phyloP scores from a whole-genome alignment of 2,329 filamentous ascomycete genomes.

The Aspergillus viridinutans region DNA sequence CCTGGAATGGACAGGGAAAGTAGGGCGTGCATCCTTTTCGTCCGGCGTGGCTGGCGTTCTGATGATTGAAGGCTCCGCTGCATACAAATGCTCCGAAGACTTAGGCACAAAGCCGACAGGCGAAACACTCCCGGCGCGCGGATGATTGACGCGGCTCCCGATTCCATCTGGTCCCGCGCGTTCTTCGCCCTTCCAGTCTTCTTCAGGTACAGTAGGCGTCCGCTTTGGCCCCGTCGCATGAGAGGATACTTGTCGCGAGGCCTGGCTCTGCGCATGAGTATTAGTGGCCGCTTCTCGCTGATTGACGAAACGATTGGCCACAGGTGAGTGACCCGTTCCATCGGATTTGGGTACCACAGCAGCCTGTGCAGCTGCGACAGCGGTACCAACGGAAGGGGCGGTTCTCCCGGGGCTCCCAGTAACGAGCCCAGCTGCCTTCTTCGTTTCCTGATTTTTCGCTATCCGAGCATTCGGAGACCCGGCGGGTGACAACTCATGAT shows the following conservation, averaged over 20 bases:
- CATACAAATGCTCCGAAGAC: neutral
- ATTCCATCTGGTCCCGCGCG: constrained; percentile 22
- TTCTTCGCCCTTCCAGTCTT: constrained; percentile 39
- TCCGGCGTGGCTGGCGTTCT: constrained; percentile 12
- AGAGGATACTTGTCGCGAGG: neutral
- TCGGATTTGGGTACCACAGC: constrained; percentile 16
- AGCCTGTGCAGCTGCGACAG: constrained; percentile 29
- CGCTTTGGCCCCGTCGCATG: constrained; percentile 23
- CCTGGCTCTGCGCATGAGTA: neutral
- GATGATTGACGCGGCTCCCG: neutral
- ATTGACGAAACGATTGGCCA: neutral
- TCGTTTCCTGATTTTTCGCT: constrained; percentile 25
- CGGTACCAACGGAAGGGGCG: constrained; percentile 22
- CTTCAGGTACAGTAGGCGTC: constrained; percentile 40
- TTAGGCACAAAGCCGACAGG: neutral
- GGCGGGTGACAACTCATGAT: constrained; percentile 19
- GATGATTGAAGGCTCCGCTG: neutral
- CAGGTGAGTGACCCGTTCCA: constrained; percentile 2
- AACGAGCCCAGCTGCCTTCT: constrained; percentile 22
- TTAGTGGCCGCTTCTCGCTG: constrained; percentile 3
- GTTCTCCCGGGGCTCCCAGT: constrained; percentile 24
- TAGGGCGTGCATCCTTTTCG: constrained; percentile 4
- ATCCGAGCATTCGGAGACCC: constrained; percentile 19
- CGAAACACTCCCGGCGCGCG: neutral
- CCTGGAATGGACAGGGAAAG: constrained; percentile 18